A percentile compares a stretch with the other conserved stretches of the same genome.
These are phyloP conservation scores for Fusarium papillatum DNA, from an alignment of 2,329 filamentous ascomycete species.

Conservation along the genomic window DNA sequence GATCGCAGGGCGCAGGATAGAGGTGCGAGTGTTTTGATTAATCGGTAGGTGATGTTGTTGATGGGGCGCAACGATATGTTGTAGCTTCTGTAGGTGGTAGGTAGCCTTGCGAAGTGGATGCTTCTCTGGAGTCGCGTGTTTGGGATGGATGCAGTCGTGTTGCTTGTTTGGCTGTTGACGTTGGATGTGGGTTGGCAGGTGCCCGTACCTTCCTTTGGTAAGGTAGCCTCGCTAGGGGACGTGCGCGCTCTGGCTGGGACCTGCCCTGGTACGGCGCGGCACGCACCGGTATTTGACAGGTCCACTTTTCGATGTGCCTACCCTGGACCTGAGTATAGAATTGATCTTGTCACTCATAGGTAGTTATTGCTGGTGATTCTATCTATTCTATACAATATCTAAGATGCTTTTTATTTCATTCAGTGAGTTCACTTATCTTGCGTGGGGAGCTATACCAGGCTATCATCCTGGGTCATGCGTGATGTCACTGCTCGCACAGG, in stretches of 20 bases:
- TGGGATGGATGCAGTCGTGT: slow-evolving; percentile 3
- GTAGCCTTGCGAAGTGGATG: slow-evolving; percentile 37
- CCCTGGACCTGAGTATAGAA: not conserved
- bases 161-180: slow-evolving; percentile 25
- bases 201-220: not conserved
- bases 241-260: slow-evolving; percentile 15
- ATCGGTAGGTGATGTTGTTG: slow-evolving; percentile 17
- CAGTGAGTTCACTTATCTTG: not conserved
- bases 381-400: not conserved
- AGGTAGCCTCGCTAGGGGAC: slow-evolving; percentile 8
- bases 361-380: not conserved
- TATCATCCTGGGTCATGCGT: not conserved
- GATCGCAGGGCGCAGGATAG: slow-evolving; percentile 4
- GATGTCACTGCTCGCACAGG: not conserved
- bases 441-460: not conserved
- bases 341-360: not conserved
- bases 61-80: slow-evolving; percentile 30
- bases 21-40: slow-evolving; percentile 27
- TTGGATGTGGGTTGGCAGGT: not conserved
- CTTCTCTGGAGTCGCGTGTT: slow-evolving; percentile 31
- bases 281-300: slow-evolving; percentile 10
- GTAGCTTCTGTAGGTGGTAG: not conserved
- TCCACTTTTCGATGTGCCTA: not conserved
- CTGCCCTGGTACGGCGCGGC: slow-evolving; percentile 18
- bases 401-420: not conserved